phyloP scores from a whole-genome alignment of 2,329 filamentous ascomycete genomes.

The Rutstroemia sp. region DNA sequence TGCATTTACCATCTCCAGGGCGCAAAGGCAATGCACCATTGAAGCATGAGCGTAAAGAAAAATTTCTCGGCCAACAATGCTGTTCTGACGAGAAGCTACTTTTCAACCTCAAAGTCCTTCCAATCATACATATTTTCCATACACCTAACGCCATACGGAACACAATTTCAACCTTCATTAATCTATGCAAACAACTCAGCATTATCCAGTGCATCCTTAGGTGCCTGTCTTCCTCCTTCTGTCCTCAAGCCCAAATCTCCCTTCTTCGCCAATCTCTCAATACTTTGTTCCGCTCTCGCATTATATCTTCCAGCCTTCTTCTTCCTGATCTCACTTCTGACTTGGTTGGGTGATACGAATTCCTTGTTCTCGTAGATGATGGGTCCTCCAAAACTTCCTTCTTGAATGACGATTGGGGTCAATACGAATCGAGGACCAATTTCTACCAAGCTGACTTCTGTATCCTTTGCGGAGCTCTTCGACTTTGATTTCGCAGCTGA shows the following conservation, averaged over 20 bases:
- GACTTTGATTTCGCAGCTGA: conserved; percentile 35
- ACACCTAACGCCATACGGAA: conserved; percentile 7
- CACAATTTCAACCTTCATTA: background rate
- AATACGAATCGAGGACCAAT: conserved; percentile 91
- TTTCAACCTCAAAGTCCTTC: background rate
- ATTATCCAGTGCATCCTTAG: conserved; percentile 67
- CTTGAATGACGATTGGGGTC: conserved; percentile 90
- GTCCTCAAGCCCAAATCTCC: conserved; percentile 68
- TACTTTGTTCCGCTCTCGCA: conserved; percentile 62
- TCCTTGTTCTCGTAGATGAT: conserved; percentile 98
- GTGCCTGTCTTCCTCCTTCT: conserved; percentile 53
- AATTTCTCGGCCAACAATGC: too few species aligned
- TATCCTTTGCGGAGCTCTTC: conserved; percentile 44
- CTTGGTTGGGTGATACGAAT: conserved; percentile 93
- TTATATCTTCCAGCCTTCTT: conserved; percentile 74
- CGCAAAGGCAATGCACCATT: too few species aligned
- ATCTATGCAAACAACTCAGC: conserved; percentile 64
- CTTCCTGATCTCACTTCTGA: conserved; percentile 72
- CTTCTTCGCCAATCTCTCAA: conserved; percentile 67
- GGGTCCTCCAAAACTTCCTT: conserved; percentile 89
- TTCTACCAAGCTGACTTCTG: conserved; percentile 78
- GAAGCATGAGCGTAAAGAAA: background rate
- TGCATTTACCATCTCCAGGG: too few species aligned
- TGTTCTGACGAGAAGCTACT: background rate
- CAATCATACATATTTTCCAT: conserved; percentile 3